phyloP scores from a whole-genome alignment of 768 basidiomycete species.

The Brasilioporus rufonigricans region DNA sequence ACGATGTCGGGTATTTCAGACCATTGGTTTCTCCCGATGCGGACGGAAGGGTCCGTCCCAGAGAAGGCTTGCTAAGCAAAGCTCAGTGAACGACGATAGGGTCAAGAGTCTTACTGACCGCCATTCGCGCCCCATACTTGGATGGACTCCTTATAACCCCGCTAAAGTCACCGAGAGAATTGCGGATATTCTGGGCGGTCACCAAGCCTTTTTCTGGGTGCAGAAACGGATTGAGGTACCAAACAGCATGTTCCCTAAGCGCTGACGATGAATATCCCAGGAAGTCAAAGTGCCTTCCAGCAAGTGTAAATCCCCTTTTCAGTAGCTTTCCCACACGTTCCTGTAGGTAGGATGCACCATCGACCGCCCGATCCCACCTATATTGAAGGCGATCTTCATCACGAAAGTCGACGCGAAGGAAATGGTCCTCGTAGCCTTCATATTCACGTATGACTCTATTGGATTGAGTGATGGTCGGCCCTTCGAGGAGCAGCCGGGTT shows the following conservation, averaged over 20 bases:
- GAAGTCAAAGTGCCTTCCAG: conserved; percentile 72
- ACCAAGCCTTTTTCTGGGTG: conserved; percentile 44
- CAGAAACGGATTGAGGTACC: conserved; percentile 71
- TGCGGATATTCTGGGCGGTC: conserved; percentile 57
- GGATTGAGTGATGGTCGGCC: conserved; percentile 71
- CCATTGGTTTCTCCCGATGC: conserved; percentile 57
- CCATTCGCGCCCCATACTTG: conserved; percentile 78
- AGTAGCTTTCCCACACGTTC: conserved; percentile 58
- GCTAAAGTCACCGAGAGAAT: conserved; percentile 65
- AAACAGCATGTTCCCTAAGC: conserved; percentile 76
- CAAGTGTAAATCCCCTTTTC: conserved; percentile 65
- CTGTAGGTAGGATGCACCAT: conserved; percentile 52
- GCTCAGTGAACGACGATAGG: conserved; percentile 3
- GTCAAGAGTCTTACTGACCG: conserved; percentile 26
- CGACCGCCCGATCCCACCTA: conserved; percentile 67
- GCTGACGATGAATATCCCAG: conserved; percentile 81
- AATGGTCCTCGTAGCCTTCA: conserved; percentile 56
- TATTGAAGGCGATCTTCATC: conserved; percentile 80
- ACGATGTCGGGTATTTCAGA: conserved; percentile 59
- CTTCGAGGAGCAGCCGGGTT: conserved; percentile 70
- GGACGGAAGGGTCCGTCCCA: conserved; percentile 72
- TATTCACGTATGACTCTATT: conserved; percentile 79
- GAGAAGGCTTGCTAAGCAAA: conserved; percentile 66
- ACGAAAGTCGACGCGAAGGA: conserved; percentile 80
- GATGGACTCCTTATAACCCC: conserved; percentile 60